Percentiles rank a stretch among this genome's conserved stretches.
phyloP scores from a whole-genome alignment of 257 asterid species.

The Osmanthus fragrans region DNA sequence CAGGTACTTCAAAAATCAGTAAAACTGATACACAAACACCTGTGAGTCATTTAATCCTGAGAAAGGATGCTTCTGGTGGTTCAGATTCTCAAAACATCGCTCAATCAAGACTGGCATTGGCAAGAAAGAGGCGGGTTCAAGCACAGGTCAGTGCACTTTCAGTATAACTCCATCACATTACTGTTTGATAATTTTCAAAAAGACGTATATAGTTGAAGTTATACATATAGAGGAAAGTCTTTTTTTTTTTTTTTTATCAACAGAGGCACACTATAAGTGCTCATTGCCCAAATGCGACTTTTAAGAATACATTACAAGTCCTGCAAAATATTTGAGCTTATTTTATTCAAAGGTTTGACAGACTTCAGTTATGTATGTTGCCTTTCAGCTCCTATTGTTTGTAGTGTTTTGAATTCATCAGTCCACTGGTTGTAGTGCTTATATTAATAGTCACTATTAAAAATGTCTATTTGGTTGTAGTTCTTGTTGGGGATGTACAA shows the following conservation, averaged over 20 bases:
- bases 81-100: slow-evolving; percentile 54
- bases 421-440: background rate
- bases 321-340: background rate
- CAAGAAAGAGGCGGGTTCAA: slow-evolving; percentile 74
- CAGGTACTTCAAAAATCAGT: slow-evolving; percentile 40
- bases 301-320: background rate
- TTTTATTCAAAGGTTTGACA: background rate
- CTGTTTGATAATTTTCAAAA: background rate
- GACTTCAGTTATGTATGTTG: background rate
- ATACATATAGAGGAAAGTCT: slow-evolving; percentile 8
- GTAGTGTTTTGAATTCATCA: background rate
- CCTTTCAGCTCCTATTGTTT: slow-evolving; percentile 8
- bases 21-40: slow-evolving; percentile 59
- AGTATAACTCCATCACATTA: background rate
- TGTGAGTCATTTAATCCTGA: slow-evolving; percentile 40
- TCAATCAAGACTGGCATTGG: slow-evolving; percentile 59
- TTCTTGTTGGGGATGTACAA: too few species aligned
- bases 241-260: background rate
- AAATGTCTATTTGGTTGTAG: slow-evolving; percentile 6
- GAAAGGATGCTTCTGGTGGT: slow-evolving; percentile 53
- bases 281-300: slow-evolving; percentile 3
- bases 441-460: slow-evolving; percentile 18
- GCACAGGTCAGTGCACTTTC: slow-evolving; percentile 63
- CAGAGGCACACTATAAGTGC: background rate
- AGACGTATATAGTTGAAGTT: background rate